Evolutionary conservation across 345 rosid species (phyloP), one percentile per base, ranked within the genome.

Genomic region (Populus euphratica): DNA sequence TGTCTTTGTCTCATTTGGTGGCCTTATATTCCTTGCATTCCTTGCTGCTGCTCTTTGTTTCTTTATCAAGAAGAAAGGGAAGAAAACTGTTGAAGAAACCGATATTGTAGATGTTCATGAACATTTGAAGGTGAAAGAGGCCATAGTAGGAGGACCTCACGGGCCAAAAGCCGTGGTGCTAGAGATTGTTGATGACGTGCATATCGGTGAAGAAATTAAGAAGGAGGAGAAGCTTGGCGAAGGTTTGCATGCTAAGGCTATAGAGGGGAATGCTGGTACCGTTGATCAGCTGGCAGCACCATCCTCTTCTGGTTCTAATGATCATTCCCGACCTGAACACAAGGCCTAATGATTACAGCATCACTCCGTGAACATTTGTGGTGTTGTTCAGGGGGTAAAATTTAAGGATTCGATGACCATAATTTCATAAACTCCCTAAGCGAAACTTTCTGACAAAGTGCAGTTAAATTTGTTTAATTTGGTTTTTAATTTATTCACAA

Each of bases 171-270:
- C 87, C 39, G 87, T 88, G 73, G 43, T 82, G 5, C 69, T 90
- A 43, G 89, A 88, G 38, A 81, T 90, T 54, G 92, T 85, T 43
- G 97, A 92, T 35, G 92, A 92, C 79, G 67, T 84, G 47, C 89
- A 80, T 41, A 79, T 88, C 52, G 83, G 85, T 68, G 92, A 86
- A 67, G 68, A 59, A n/a, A 77, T 83, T 52, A 82, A 59, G 47
- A 85, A 85, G 79, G 81, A 84, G 0, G 89, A 87, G 44, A 83
- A 79, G 8, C 66, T 69, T 23, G 82, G 78, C 13, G 33, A 72
- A 41, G 83, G 78, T 6, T 27, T 77, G 44, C 81, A 72, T 38
- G 70, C 36, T 41, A 69, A 76, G 52, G 61, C 74, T 39, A 13
- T 59, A 11, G 79, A 67, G 68, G 17, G 9, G 23, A 61, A 43